Evolutionary conservation across 441 rosid genomes (phyloP), one percentile per base, ranked within the genome.

Genomic region (Erysimum cheiri): DNA sequence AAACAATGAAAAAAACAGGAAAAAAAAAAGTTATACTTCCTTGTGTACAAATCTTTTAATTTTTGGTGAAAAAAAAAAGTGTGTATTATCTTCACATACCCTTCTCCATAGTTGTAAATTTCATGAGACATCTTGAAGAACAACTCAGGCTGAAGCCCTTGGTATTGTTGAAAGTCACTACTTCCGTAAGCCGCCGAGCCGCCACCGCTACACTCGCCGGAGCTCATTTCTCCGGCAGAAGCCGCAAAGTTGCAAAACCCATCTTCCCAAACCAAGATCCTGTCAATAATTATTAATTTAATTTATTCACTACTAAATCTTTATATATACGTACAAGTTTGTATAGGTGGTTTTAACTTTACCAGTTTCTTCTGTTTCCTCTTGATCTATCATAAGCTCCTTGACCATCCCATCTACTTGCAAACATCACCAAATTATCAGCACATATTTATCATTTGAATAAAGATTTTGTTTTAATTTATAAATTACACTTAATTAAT

Each of bases 71-170:
- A 17, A 36, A 24, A 36, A 36, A 5, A 26, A 14, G 8, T 60
- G 36, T 17, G 4, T 31, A 60, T 32, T 52, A 64, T 39, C 19
- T 48, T 52, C 11, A 73, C 80, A 53, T 58, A 94, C 98, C 98
- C 98, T 89, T 94, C 98, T 78, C 98, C 98, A 65, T 94, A 94
- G 81, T 91, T 91, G 91, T 94, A 94, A 80, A 94, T 94, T 87
- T 94, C 98, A 74, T 91, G 98, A 32, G 98, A 94, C 98, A 94
- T 94, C 88, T 94, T 94, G 84, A 94, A 94, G 85, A 94, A 94
- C 44, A 91, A 87, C 85, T 94, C 97, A 3, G 98, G 98, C 69
- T 91, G 97, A 68, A 94, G 87, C 8, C 98, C 95, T 85, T 88
- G 98, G 62, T 80, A 88, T 53, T 79, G 95, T 65, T 83, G 97